These are phyloP conservation scores for Odontarrhena argentea DNA, from an alignment of 345 rosid genomes.

Conservation along the genomic window DNA sequence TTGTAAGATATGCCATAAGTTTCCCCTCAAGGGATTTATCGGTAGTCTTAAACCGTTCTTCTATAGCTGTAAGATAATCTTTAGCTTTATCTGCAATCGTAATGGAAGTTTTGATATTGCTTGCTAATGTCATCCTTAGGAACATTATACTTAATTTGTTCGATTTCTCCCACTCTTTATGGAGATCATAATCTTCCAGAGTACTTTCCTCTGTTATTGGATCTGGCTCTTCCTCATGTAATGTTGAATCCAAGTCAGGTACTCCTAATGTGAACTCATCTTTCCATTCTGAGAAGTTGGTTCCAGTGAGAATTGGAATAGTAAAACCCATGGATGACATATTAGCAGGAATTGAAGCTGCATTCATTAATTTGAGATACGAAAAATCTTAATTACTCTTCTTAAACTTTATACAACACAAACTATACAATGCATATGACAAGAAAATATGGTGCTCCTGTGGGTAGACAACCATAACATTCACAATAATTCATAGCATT, in stretches of 20 bases:
- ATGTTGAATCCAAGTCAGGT: neutral
- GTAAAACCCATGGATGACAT: neutral
- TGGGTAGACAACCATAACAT: neutral
- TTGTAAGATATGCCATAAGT: too few relatives aligned
- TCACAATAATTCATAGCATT: neutral
- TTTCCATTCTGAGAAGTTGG: neutral
- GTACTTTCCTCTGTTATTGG: too few relatives aligned
- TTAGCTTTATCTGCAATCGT: too few relatives aligned
- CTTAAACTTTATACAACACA: neutral
- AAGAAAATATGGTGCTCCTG: neutral
- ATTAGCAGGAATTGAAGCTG: neutral
- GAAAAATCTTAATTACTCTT: slow-evolving; percentile 1
- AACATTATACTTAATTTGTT: too few relatives aligned
- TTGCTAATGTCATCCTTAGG: too few relatives aligned
- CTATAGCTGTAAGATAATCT: too few relatives aligned
- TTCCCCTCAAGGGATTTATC: too few relatives aligned
- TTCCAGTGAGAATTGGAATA: neutral
- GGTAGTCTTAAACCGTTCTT: too few relatives aligned
- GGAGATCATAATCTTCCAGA: too few relatives aligned
- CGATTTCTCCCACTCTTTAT: too few relatives aligned
- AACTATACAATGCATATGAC: neutral
- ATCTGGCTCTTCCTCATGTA: too few relatives aligned
- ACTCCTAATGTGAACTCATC: slow-evolving; percentile 11
- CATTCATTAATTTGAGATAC: neutral
- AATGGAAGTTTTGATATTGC: too few relatives aligned